These are phyloP conservation scores for Scedosporium dehoogii DNA, from an alignment of 2,329 filamentous ascomycete genomes.

Conservation along the genomic window DNA sequence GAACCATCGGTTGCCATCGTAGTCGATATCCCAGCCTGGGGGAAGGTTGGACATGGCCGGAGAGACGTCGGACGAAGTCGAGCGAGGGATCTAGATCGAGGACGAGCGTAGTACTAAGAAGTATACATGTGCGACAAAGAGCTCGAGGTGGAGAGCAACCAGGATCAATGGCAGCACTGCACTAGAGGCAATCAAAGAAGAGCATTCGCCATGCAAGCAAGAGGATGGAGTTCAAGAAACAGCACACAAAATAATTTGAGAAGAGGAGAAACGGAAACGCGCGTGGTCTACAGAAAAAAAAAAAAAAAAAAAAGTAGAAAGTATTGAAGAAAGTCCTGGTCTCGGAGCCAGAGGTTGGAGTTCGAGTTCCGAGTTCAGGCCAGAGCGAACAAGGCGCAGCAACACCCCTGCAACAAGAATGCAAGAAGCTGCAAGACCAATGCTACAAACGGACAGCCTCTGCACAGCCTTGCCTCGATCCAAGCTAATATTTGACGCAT, in stretches of 20 bases:
- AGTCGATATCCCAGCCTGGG: slow-evolving; percentile 46
- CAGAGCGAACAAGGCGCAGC: not conserved
- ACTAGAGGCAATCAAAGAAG: no score
- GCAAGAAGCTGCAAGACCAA: not conserved
- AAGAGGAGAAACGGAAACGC: no score
- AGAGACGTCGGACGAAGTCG: not conserved
- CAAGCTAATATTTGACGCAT: not conserved
- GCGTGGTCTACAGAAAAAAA: no score
- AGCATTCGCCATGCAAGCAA: no score
- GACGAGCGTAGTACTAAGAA: not conserved
- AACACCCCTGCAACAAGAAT: not conserved
- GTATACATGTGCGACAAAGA: not conserved
- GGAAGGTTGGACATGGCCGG: slow-evolving; percentile 26
- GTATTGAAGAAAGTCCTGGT: not conserved
- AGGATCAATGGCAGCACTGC: no score
- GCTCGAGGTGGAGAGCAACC: not conserved
- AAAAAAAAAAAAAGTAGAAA: no score
- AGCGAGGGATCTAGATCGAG: not conserved
- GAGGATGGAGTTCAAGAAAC: no score
- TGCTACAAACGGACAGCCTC: not conserved
- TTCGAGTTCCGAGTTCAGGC: no score
- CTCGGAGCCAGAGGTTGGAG: not conserved
- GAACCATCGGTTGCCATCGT: slow-evolving; percentile 48
- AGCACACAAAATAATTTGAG: no score
- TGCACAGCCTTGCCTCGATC: not conserved